phyloP scores from a whole-genome alignment of 2,329 filamentous ascomycete genomes.

The Phialemonium atrogriseum region DNA sequence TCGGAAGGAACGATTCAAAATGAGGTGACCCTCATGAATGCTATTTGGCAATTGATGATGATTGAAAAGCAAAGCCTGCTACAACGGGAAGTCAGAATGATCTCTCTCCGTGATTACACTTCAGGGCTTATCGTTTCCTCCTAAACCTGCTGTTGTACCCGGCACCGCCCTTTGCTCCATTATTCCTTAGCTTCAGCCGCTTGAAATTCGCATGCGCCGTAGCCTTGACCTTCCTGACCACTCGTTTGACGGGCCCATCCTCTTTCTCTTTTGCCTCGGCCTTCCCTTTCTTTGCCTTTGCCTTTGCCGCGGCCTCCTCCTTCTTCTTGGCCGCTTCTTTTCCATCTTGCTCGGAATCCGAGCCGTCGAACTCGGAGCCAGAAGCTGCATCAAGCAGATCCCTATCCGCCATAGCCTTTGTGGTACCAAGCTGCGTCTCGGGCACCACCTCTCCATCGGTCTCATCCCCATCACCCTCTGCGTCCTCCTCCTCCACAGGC shows the following conservation, averaged over 20 bases:
- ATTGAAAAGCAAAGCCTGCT: no score
- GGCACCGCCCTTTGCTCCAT: slow-evolving; percentile 53
- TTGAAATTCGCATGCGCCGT: slow-evolving; percentile 60
- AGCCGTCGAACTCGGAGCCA: slow-evolving; percentile 30
- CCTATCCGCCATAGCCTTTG: slow-evolving; percentile 14
- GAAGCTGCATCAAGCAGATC: slow-evolving; percentile 17
- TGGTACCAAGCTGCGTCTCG: slow-evolving; percentile 26
- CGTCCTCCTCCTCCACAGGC: slow-evolving; percentile 21
- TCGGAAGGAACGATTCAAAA: no score
- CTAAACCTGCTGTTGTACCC: slow-evolving; percentile 51
- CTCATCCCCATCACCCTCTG: slow-evolving; percentile 20
- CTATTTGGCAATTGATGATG: no score
- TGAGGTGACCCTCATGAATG: no score
- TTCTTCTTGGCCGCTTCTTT: slow-evolving; percentile 16
- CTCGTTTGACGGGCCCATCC: slow-evolving; percentile 40
- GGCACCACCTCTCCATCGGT: slow-evolving; percentile 30
- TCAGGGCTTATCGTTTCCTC: slow-evolving; percentile 29
- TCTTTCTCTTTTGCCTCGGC: slow-evolving; percentile 19
- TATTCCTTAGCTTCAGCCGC: slow-evolving; percentile 53
- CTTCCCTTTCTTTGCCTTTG: slow-evolving; percentile 18
- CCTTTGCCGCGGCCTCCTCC: slow-evolving; percentile 18
- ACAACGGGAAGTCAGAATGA: no score
- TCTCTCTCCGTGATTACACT: not conserved
- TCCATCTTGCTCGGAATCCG: slow-evolving; percentile 23
- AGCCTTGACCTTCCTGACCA: slow-evolving; percentile 53